phyloP scores from a whole-genome alignment of 306 rosid genomes.

The Dryas octopetala region DNA sequence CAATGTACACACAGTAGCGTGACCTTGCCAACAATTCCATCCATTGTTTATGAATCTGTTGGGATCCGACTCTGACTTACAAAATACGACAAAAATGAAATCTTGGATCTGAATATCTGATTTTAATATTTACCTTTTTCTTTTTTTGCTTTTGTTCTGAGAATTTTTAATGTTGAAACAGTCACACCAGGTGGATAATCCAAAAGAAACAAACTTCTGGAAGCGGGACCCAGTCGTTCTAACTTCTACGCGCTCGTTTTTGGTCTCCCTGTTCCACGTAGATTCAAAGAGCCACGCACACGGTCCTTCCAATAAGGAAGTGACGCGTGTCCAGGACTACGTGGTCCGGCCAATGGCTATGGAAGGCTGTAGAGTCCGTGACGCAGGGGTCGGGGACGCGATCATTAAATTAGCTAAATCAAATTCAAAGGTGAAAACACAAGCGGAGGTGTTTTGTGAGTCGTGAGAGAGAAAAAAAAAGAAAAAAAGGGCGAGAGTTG shows the following conservation, averaged over 20 bases:
- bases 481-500: slow-evolving; percentile 3
- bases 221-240: not conserved
- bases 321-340: not conserved
- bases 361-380: not conserved
- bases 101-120: no score
- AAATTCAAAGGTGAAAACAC: not conserved
- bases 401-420: not conserved
- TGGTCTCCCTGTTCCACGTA: not conserved
- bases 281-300: not conserved
- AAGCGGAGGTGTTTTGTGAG: not conserved
- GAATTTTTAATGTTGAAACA: no score
- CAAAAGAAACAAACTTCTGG: not conserved
- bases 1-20: no score
- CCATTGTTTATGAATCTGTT: not conserved
- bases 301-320: not conserved
- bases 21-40: not conserved
- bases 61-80: not conserved
- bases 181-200: no score
- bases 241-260: slow-evolving; percentile 2
- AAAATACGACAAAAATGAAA: not conserved
- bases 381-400: not conserved
- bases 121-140: no score
- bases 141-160: no score
- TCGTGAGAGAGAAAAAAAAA: no score
- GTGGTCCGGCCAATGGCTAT: not conserved